Conservation (phyloP, 139 green algal species). For the Dunaliella primolecta region DNA sequence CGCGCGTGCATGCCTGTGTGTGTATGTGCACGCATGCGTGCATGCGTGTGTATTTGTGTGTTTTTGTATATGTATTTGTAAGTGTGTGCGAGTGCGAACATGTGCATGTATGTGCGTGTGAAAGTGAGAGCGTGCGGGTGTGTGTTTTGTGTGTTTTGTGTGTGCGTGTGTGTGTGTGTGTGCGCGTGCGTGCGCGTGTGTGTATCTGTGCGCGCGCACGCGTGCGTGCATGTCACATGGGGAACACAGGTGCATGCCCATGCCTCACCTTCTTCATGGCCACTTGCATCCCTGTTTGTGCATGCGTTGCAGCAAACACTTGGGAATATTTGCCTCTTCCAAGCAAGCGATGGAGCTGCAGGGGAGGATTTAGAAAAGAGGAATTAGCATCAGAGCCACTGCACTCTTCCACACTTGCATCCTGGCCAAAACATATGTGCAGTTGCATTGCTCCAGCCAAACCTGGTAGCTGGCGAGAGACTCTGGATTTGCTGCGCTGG, state of each 20-base stretch:
- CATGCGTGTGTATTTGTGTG: too few species aligned
- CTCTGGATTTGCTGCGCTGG: conserved; percentile 7
- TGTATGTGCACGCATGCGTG: too few species aligned
- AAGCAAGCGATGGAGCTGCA: conserved; percentile 36
- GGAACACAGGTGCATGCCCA: not conserved
- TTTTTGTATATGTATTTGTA: too few species aligned
- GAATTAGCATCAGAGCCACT: too few species aligned
- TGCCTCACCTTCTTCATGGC: conserved; percentile 43
- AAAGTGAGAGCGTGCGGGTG: not conserved
- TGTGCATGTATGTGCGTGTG: not conserved
- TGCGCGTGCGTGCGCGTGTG: too few species aligned
- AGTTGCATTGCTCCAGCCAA: not conserved
- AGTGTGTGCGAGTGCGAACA: too few species aligned
- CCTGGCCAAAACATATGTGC: not conserved
- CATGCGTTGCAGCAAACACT: conserved; percentile 33
- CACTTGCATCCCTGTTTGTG: conserved; percentile 23
- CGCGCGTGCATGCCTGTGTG: too few species aligned
- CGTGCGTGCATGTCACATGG: too few species aligned
- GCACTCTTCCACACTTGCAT: not conserved
- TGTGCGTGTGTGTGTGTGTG: not conserved
- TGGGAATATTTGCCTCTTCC: conserved; percentile 41
- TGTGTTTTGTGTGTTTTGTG: too few species aligned
- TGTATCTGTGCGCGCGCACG: too few species aligned
- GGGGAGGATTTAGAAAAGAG: not conserved
- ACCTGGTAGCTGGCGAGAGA: conserved; percentile 35